Evolutionary conservation across 257 asterid genomes (phyloP), one percentile per base, ranked within the genome.

Genomic region (Solanum habrochaites): DNA sequence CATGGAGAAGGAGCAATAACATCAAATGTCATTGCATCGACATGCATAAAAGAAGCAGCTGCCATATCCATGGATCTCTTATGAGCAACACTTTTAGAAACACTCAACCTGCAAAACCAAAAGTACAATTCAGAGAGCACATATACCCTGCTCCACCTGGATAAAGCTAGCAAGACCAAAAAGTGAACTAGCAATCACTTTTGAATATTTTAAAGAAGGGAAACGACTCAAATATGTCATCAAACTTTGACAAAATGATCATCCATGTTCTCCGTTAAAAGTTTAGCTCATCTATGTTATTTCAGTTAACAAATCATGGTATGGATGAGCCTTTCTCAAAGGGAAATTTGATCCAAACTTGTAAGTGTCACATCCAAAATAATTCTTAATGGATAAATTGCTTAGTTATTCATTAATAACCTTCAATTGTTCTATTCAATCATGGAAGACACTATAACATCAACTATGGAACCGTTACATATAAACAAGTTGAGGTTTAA

Each of bases 1-100:
- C 99, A 96, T 2, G 98, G 94, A 40, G 96, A 95, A 90, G 99
- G 95, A 88, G 95, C 94, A 71, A 96, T 91, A 86, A 95, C 95
- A 83, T 96, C 98, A 4, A 95, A 91, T 47, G 96, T 92, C 97
- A 93, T 92, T 18, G 95, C 95, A 84, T 92, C 93, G 71, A 92
- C 92, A 58, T 90, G 94, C 74, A 88, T 67, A 10, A 92, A 91
- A 70, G 93, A 89, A 71, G 89, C 87, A 60, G 94, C 88, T 49
- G 86, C 88, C 89, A 91, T 88, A 71, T 91, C 96, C 23, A 89
- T 27, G 32, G 89, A 89, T 25, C 87, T 89, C 87, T 86, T 90
- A 70, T 72, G 90, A 7, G 92, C 88, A 71, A 85, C 89, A 90
- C 95, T 89, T 90, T 91, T 94, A 56, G 97, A 87, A 83, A 92